phyloP scores from a whole-genome alignment of 805 yeast species.

The Saccharomycopsis vini region DNA sequence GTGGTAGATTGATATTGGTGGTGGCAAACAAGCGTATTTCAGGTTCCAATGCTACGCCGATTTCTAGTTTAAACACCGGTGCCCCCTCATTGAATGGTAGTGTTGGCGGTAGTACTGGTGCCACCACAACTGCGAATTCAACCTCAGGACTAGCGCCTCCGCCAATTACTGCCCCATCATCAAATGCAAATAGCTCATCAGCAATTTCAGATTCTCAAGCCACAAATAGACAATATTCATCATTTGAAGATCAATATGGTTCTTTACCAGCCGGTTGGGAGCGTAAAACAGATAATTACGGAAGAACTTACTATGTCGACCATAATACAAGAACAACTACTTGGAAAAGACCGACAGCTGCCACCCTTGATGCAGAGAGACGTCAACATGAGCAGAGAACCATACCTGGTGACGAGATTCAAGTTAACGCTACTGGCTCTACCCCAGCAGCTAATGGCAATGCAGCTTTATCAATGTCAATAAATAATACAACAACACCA shows the following conservation, averaged over 20 bases:
- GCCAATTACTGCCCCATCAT: constrained; percentile 21
- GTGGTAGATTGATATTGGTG: constrained; percentile 81
- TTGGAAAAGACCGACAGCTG: constrained; percentile 87
- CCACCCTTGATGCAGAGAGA: constrained; percentile 74
- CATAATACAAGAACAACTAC: constrained; percentile 97
- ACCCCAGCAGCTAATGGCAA: constrained; percentile 41
- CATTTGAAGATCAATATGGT: constrained; percentile 96
- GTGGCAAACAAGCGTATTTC: constrained; percentile 53
- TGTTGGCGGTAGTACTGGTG: constrained; percentile 24
- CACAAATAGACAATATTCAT: constrained; percentile 60
- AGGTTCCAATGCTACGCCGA: not conserved
- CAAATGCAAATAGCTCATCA: constrained; percentile 22
- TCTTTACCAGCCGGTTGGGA: constrained; percentile 99
- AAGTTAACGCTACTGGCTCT: constrained; percentile 31
- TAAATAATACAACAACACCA: constrained; percentile 77
- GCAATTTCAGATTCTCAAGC: constrained; percentile 23
- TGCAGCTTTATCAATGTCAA: constrained; percentile 59
- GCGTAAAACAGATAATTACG: constrained; percentile 93
- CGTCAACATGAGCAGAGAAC: constrained; percentile 87
- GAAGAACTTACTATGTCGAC: constrained; percentile 95
- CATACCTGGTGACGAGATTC: constrained; percentile 55
- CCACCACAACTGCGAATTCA: constrained; percentile 21
- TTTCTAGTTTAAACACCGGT: constrained; percentile 11
- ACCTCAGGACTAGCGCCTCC: constrained; percentile 20
- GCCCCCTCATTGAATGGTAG: constrained; percentile 23